Conservation (phyloP, 768 basidiomycete genomes). For the Auricularia sp. region DNA sequence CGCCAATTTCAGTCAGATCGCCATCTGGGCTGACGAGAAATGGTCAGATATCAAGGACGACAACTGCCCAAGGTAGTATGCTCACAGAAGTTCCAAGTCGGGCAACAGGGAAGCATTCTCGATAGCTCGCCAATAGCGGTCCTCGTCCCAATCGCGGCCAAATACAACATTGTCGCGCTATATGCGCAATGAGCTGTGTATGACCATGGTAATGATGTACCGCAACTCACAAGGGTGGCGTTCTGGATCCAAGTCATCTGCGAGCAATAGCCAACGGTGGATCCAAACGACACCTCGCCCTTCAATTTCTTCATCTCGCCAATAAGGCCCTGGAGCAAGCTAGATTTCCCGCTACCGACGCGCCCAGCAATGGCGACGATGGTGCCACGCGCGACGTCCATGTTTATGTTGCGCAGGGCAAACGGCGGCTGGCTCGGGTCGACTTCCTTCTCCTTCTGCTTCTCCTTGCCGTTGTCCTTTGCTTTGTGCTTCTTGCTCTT, state of each 20-base stretch:
- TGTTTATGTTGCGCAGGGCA: slow-evolving; percentile 37
- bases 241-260: slow-evolving; percentile 76
- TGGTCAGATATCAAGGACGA: not conserved
- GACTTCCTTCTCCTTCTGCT: slow-evolving; percentile 9
- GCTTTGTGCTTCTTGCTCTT: slow-evolving; percentile 11
- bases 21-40: slow-evolving; percentile 36
- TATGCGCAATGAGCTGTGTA: slow-evolving; percentile 1
- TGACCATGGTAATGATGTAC: not conserved
- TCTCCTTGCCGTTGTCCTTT: slow-evolving; percentile 10
- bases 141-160: slow-evolving; percentile 53
- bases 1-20: slow-evolving; percentile 68
- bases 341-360: slow-evolving; percentile 55
- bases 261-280: slow-evolving; percentile 57
- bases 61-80: not conserved
- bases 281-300: slow-evolving; percentile 51
- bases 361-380: slow-evolving; percentile 57
- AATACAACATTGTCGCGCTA: slow-evolving; percentile 62
- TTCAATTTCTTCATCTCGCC: slow-evolving; percentile 55
- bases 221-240: slow-evolving; percentile 39
- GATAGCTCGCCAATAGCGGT: slow-evolving; percentile 55
- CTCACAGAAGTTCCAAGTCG: slow-evolving; percentile 47
- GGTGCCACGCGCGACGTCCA: slow-evolving; percentile 46
- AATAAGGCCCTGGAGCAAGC: slow-evolving; percentile 45
- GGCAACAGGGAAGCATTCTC: slow-evolving; percentile 48
- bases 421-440: slow-evolving; percentile 31